Conservation (phyloP, 2,329 filamentous ascomycete genomes). For the Ciborinia camelliae region DNA sequence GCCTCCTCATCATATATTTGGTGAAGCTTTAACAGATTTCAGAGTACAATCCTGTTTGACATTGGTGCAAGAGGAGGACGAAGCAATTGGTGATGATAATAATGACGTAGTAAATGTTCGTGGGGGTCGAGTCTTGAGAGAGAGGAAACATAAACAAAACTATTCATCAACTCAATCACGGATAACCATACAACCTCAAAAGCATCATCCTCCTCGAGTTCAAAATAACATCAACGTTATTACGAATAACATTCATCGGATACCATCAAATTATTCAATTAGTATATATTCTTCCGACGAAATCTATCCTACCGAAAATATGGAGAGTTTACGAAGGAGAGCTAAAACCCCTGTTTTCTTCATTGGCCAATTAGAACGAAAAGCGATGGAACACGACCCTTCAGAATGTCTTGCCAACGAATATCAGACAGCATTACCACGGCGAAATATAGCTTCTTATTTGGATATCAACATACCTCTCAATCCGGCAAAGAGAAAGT, state of each 20-base stretch:
- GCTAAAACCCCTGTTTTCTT: constrained; percentile 34
- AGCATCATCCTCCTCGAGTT: constrained; percentile 2
- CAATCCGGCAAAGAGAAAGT: constrained; percentile 18
- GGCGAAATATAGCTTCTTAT: constrained; percentile 17
- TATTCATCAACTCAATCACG: constrained; percentile 13
- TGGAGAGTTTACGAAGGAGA: constrained; percentile 20
- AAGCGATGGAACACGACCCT: constrained; percentile 19
- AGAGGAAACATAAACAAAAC: constrained; percentile 8
- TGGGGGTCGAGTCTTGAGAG: constrained; percentile 3
- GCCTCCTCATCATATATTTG: neutral
- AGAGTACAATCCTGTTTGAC: constrained; percentile 21
- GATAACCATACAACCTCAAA: neutral
- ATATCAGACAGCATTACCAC: constrained; percentile 28
- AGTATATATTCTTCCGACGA: constrained; percentile 21
- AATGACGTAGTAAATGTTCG: constrained; percentile 12
- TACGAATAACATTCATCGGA: neutral
- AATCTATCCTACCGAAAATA: neutral
- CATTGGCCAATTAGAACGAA: constrained; percentile 33
- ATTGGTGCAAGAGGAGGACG: constrained; percentile 15
- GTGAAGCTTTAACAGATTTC: constrained; percentile 18
- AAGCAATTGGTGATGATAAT: constrained; percentile 2
- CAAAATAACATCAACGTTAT: neutral
- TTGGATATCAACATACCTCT: constrained; percentile 14
- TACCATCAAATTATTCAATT: constrained; percentile 18
- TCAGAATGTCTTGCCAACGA: constrained; percentile 29